Evolutionary conservation across 345 rosid genomes (phyloP), one percentile per base, ranked within the genome.

Genomic region (Mangifera indica): DNA sequence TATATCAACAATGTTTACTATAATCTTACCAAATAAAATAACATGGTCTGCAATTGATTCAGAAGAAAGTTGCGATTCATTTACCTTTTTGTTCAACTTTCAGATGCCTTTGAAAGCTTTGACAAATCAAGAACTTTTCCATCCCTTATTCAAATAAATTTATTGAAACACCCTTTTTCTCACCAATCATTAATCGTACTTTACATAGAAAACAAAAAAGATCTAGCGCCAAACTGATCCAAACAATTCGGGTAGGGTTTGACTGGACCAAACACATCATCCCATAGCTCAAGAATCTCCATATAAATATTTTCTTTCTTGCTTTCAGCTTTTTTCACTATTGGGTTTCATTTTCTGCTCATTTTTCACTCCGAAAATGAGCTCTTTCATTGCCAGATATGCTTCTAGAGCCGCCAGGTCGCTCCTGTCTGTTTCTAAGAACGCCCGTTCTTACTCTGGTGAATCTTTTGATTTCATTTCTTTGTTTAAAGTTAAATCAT

Each of bases 381-480:
- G 90, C 79, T 81, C 93, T 48, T 90, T 80, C 79, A 80, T 89
- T 61, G 78, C 66, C 83, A 88, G 97, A 88, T 89, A 93, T 77
- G 92, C 87, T 81, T 90, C 92, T 60, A 87, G 80, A 78, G 90
- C 92, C 52, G 88, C 93, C 8, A 86, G 89, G 86, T 85, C 93
- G 77, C 86, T 91, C 76, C 88, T 84, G 54, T 82, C 91, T 5
- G 89, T 93, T 67, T 76, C 96, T 57, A 91, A 85, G 82, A 75
- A 69, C 81, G 77, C 92, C 54, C 87, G 93, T 29, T 80, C 82
- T 72, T 86, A 74, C 95, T 80, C 93, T 6, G 93, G 91, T 89
- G 69, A 29, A 24, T 56, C 57, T 44, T 22, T 7, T 18, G 22
- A 49, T 60, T 60, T 7, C 48, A 29, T 34, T 26, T 32, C 5